Conservation (phyloP, 2,329 filamentous ascomycete genomes). For the Xylaria sp. region DNA sequence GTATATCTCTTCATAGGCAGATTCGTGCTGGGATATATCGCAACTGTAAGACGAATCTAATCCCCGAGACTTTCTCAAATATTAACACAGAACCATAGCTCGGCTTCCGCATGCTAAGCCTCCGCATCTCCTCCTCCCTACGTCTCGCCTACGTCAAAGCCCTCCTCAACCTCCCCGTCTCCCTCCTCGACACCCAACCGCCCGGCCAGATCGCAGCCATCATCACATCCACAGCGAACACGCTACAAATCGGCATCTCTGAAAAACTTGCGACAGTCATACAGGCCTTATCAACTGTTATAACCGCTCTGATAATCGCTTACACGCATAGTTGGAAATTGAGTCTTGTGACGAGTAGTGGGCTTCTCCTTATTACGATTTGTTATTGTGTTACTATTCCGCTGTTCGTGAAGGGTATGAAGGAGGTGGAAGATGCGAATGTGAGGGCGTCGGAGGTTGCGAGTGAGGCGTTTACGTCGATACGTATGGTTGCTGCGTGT, state of each 20-base stretch:
- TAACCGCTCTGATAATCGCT: conserved; percentile 50
- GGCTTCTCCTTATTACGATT: conserved; percentile 51
- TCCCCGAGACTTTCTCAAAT: not conserved
- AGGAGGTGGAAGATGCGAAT: conserved; percentile 47
- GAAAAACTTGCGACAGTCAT: conserved; percentile 56
- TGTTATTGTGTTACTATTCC: conserved; percentile 49
- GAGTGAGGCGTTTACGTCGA: conserved; percentile 54
- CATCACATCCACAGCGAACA: conserved; percentile 59
- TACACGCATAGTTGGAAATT: conserved; percentile 55
- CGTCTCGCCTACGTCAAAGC: conserved; percentile 60
- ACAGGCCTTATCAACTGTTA: conserved; percentile 48
- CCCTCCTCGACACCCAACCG: conserved; percentile 60
- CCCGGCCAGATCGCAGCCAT: conserved; percentile 55
- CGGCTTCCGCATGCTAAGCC: conserved; percentile 55
- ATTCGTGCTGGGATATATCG: conserved; percentile 57
- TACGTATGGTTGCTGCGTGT: conserved; percentile 58
- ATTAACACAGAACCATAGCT: conserved; percentile 35
- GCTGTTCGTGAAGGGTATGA: conserved; percentile 49
- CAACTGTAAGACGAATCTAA: conserved; percentile 39
- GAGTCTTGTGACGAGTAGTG: conserved; percentile 52
- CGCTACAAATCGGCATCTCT: conserved; percentile 57
- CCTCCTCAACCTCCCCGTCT: conserved; percentile 59
- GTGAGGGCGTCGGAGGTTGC: conserved; percentile 54
- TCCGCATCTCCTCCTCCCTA: conserved; percentile 55
- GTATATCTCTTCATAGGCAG: conserved; percentile 66